A percentile compares a stretch with the other conserved stretches of the same genome.
These are phyloP conservation scores for Bipolaris gigantea DNA, from an alignment of 2,329 filamentous ascomycete species.

Conservation along the genomic window DNA sequence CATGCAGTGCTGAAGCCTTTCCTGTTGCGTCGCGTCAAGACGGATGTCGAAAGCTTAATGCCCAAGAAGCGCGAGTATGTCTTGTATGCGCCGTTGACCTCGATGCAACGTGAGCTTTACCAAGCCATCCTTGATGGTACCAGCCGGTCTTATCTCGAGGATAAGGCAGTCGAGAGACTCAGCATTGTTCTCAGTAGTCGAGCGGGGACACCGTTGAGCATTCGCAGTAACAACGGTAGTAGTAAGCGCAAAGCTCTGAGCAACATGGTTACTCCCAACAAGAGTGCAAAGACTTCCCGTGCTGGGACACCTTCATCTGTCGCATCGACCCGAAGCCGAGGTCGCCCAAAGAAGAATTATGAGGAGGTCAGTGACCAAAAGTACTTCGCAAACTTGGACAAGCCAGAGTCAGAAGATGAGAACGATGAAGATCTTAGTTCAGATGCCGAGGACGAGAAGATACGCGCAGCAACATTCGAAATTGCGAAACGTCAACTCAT, in stretches of 20 bases:
- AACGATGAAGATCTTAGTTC: slow-evolving; percentile 48
- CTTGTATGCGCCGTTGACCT: slow-evolving; percentile 87
- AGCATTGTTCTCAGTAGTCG: slow-evolving; percentile 48
- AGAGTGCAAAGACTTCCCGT: slow-evolving; percentile 74
- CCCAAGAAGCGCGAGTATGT: slow-evolving; percentile 97
- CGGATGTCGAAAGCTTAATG: slow-evolving; percentile 87
- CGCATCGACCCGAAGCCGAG: slow-evolving; percentile 56
- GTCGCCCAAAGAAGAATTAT: slow-evolving; percentile 61
- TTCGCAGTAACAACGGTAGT: slow-evolving; percentile 49
- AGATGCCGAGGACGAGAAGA: slow-evolving; percentile 62
- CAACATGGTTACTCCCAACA: slow-evolving; percentile 57
- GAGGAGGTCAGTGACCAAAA: slow-evolving; percentile 77
- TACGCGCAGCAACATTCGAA: slow-evolving; percentile 69
- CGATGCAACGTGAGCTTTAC: slow-evolving; percentile 89
- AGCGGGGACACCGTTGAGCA: slow-evolving; percentile 53
- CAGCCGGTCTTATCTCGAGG: slow-evolving; percentile 65
- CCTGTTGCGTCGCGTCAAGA: slow-evolving; percentile 83
- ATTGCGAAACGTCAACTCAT: slow-evolving; percentile 86
- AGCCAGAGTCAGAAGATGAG: slow-evolving; percentile 50
- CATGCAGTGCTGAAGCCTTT: slow-evolving; percentile 93
- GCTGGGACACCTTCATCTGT: slow-evolving; percentile 69
- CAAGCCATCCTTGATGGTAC: slow-evolving; percentile 66
- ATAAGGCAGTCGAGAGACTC: slow-evolving; percentile 71
- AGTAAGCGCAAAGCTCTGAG: slow-evolving; percentile 61
- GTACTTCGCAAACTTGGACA: slow-evolving; percentile 78